Conservation (phyloP, 2,329 filamentous ascomycete genomes). For the Claviceps spartinae region DNA sequence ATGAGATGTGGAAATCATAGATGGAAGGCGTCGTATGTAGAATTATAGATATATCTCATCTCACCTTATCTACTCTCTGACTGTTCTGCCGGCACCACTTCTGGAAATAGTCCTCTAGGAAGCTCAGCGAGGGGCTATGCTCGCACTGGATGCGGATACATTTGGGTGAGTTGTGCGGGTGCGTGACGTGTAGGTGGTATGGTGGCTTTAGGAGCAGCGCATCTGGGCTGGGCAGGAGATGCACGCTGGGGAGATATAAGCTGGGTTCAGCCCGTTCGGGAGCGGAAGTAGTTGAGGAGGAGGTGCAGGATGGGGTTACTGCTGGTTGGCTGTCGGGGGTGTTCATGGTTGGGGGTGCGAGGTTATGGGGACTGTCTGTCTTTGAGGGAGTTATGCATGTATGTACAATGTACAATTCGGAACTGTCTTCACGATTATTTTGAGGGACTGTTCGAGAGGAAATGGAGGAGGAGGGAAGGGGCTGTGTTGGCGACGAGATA, state of each 20-base stretch:
- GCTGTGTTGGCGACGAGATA: too few relatives aligned
- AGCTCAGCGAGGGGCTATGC: conserved; percentile 30
- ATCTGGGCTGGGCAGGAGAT: conserved; percentile 30
- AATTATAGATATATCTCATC: too few relatives aligned
- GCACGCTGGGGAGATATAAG: conserved; percentile 23
- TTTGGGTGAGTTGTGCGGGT: conserved; percentile 12
- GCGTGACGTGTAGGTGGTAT: conserved; percentile 30
- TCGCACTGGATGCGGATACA: conserved; percentile 31
- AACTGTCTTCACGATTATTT: too few relatives aligned
- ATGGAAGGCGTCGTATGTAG: not conserved
- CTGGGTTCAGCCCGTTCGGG: not conserved
- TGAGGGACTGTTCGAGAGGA: too few relatives aligned
- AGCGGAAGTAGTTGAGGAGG: not conserved
- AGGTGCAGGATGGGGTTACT: not conserved
- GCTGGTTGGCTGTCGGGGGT: too few relatives aligned
- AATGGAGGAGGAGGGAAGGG: too few relatives aligned
- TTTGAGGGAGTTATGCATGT: too few relatives aligned
- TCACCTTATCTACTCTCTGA: conserved; percentile 20
- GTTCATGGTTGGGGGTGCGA: too few relatives aligned
- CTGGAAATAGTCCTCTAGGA: conserved; percentile 32
- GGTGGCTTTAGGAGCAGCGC: conserved; percentile 34
- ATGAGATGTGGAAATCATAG: too few relatives aligned
- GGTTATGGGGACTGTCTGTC: too few relatives aligned
- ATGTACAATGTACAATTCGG: too few relatives aligned
- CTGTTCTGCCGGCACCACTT: conserved; percentile 33